These are phyloP conservation scores for Nicotiana undulata DNA, from an alignment of 257 asterid species.

Conservation along the genomic window DNA sequence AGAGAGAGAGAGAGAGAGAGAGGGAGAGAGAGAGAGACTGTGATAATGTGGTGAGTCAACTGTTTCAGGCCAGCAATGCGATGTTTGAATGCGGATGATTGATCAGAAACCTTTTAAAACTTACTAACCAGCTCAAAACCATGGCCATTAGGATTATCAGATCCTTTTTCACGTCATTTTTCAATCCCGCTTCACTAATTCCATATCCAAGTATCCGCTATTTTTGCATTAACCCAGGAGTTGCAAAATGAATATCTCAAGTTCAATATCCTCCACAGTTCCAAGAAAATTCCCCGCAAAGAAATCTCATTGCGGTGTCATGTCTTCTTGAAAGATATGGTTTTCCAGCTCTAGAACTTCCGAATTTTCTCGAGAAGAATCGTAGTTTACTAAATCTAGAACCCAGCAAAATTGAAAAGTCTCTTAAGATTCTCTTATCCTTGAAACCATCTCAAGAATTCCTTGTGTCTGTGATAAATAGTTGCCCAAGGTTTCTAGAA, in stretches of 20 bases:
- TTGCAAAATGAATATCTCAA: constrained; percentile 12
- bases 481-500: constrained; percentile 53
- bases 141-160: constrained; percentile 21
- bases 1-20: no score
- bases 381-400: constrained; percentile 34
- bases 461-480: constrained; percentile 41
- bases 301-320: constrained; percentile 30
- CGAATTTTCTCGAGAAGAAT: constrained; percentile 38
- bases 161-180: constrained; percentile 8
- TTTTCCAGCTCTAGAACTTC: constrained; percentile 36
- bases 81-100: neutral
- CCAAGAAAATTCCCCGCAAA: constrained; percentile 6
- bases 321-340: constrained; percentile 58
- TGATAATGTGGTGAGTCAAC: no score
- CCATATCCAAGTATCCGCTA: neutral
- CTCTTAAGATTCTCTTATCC: constrained; percentile 39
- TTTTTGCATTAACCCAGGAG: constrained; percentile 12
- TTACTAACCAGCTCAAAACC: neutral
- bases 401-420: constrained; percentile 39
- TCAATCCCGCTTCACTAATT: neutral
- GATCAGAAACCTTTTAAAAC: neutral
- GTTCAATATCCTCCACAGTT: constrained; percentile 9
- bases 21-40: no score
- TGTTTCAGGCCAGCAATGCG: neutral
- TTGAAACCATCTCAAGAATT: constrained; percentile 45